A percentile compares a stretch with the other conserved stretches of the same genome.
These are phyloP conservation scores for Penicillium samsonianum DNA, from an alignment of 495 filamentous ascomycete genomes.

Conservation along the genomic window DNA sequence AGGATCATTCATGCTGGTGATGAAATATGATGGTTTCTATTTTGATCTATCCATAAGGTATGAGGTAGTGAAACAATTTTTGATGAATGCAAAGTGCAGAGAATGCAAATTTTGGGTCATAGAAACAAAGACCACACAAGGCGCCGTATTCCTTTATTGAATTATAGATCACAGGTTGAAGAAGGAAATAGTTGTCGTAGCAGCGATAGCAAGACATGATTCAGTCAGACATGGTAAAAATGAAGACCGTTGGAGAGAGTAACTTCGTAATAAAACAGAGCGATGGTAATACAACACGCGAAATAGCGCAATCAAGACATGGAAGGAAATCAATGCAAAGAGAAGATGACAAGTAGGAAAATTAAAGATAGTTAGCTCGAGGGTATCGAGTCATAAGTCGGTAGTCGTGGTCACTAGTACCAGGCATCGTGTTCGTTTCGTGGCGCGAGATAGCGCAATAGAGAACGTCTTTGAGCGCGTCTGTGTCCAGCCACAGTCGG, in stretches of 20 bases:
- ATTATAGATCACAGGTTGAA: constrained; percentile 13
- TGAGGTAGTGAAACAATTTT: constrained; percentile 8
- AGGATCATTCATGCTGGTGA: neutral
- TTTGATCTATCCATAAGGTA: constrained; percentile 13
- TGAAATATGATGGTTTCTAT: constrained; percentile 10
- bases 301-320: constrained; percentile 2
- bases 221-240: constrained; percentile 8
- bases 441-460: constrained; percentile 10
- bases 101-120: constrained; percentile 15
- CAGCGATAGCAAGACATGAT: neutral
- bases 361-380: constrained; percentile 20
- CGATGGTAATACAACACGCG: constrained; percentile 11
- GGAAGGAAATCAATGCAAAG: neutral
- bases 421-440: constrained; percentile 8
- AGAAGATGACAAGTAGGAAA: constrained; percentile 9
- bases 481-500: constrained; percentile 8
- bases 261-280: constrained; percentile 1
- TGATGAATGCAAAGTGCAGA: constrained; percentile 7
- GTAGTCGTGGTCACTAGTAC: constrained; percentile 10
- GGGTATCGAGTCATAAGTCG: constrained; percentile 11
- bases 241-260: neutral
- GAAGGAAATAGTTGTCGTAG: neutral
- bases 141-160: constrained; percentile 7
- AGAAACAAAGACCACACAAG: neutral
- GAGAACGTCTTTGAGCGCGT: constrained; percentile 10